phyloP scores from a whole-genome alignment of 1,139 yeast genomes.

The Nakaseomyces kungkrabaensis region DNA sequence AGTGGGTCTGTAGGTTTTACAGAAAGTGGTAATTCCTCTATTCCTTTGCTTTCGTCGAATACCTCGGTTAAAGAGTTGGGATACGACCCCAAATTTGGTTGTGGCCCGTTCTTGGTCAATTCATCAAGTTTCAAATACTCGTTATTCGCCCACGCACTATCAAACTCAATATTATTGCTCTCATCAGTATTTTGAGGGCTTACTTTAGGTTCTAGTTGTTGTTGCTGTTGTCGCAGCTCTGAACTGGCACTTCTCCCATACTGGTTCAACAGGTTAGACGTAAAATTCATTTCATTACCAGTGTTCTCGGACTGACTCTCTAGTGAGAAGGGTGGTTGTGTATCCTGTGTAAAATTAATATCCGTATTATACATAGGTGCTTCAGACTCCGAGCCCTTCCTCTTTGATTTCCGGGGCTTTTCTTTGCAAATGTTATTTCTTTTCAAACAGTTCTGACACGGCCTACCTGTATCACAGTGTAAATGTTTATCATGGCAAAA shows the following conservation, averaged over 20 bases:
- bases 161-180: slow-evolving; percentile 9
- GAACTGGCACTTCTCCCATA: no score
- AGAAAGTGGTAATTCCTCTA: neutral
- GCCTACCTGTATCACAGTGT: slow-evolving; percentile 51
- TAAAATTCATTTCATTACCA: no score
- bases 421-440: slow-evolving; percentile 53
- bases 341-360: neutral
- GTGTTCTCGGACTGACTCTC: no score
- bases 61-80: neutral
- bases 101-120: slow-evolving; percentile 21
- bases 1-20: neutral
- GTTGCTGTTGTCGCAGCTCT: neutral
- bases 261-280: no score
- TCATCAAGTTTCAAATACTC: slow-evolving; percentile 54
- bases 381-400: slow-evolving; percentile 5
- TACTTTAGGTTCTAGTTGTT: neutral
- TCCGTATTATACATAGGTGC: neutral
- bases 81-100: neutral
- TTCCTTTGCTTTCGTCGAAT: neutral
- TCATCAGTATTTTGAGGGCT: neutral
- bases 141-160: slow-evolving; percentile 34
- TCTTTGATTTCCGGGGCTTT: slow-evolving; percentile 42
- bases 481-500: slow-evolving; percentile 65
- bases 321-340: neutral
- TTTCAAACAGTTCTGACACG: slow-evolving; percentile 61